Percentiles rank a stretch among this genome's conserved stretches.
These are phyloP conservation scores for Trichosporon coremiiforme DNA, from an alignment of 1,284 basidiomycete genomes.

Conservation along the genomic window DNA sequence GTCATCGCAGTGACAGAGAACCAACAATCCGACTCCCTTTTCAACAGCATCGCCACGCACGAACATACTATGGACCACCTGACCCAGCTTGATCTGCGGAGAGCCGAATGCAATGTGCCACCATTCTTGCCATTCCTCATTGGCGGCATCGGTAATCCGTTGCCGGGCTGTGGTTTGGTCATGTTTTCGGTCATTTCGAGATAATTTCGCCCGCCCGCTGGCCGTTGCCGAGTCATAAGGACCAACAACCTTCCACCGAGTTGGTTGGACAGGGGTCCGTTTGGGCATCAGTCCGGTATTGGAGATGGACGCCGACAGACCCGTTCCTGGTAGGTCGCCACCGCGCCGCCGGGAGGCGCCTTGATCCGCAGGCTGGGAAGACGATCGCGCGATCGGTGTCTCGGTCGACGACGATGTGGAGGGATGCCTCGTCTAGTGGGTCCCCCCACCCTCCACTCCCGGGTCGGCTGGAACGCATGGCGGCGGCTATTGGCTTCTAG, in stretches of 20 bases:
- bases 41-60: not conserved
- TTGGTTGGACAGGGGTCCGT: no score
- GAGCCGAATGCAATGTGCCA: constrained; percentile 5
- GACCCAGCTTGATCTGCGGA: no score
- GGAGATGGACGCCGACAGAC: not conserved
- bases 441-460: no score
- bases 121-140: not conserved
- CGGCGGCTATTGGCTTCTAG: not conserved
- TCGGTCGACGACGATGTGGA: not conserved
- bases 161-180: not conserved
- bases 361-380: not conserved
- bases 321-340: not conserved
- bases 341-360: not conserved
- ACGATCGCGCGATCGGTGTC: constrained; percentile 9
- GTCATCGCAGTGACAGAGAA: no score
- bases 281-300: no score
- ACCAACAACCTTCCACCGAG: no score
- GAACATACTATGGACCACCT: no score
- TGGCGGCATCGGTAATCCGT: not conserved
- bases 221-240: not conserved
- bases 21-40: not conserved
- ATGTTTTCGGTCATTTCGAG: constrained; percentile 10
- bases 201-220: not conserved
- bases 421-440: no score
- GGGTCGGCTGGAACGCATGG: not conserved